Evolutionary conservation across 495 filamentous ascomycete genomes (phyloP), one percentile per base, ranked within the genome.

Genomic region (Thermothielavioides terrestris): DNA sequence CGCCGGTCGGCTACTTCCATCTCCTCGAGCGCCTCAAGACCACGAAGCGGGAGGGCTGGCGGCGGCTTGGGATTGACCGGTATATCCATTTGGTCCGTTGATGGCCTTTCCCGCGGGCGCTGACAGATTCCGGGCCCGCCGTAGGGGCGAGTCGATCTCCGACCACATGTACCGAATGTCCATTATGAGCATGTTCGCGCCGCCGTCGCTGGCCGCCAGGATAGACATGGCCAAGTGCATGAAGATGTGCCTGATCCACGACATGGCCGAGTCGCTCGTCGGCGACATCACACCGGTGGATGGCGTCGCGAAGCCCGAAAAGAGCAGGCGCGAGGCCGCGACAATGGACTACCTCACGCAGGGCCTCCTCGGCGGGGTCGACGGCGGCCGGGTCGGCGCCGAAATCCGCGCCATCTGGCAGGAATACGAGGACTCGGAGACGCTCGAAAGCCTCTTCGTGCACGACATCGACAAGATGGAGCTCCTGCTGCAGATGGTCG

Each of bases 121-220:
- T 60, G 34, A 58, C 44, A 26, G 23, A 45, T 23, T 23, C 42
- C 54, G 31, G 50, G 36, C 53, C 3, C 11, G 10, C 7, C 38
- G 26, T 41, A 70, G 67, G 20, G 75, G 75, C 52, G 92, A 98
- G 68, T 92, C 86, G 1, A 95, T 98, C 65, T 78, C 88, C 22
- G 92, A 98, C 69, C 92, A 98, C 74, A 98, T 98, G 92, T 97
- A 98, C 69, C 88, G 92, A 62, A 98, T 98, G 92, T 88, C 90
- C 41, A 80, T 98, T 60, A 87, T 97, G 70, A 87, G 86, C 28
- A 86, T 98, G 81, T 77, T 97, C 44, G 89, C 88, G n/a, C 94
- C 92, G 15, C 70, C 83, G 0, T 73, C 87, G 12, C 78, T 94
- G 10, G 71, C 82, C 9, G 61, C 76, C 10, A 72, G 70, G 25